Base-by-base conservation (phyloP, 441 rosid species). In the Syzygium malaccense region DNA sequence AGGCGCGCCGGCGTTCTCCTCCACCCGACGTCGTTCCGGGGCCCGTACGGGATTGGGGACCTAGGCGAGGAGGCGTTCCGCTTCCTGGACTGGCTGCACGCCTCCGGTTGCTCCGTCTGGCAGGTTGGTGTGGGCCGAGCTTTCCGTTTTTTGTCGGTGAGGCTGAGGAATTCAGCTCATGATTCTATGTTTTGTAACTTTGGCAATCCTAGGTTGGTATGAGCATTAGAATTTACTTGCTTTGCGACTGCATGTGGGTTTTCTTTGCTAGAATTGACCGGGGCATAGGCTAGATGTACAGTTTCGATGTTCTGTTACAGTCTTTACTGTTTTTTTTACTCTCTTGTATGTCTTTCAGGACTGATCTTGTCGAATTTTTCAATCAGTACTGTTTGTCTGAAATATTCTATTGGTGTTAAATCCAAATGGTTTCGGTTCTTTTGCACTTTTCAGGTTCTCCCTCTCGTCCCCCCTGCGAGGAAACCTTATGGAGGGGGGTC, bases 1-100 rank as follows among this genome's bases (percentile, higher is more conserved):
- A 92, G 99, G 86, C 93, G 99, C 91, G 99, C 96, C 37, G 98
- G 99, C 78, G 92, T 98, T 87, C 91, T 98, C 93, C 97, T 98
- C 86, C 99, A 96, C 87, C 99, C 99, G 91, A 98, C 99, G 83
- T 98, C 99, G 91, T 94, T 98, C 68, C 92, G 90, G 9, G 96
- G 99, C 9, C 95, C 97, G 28, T 93, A 94, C 78, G 99, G 99
- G 60, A 95, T 97, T 55, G 99, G 99, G 49, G 99, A 97, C 92
- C 93, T 98, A 85, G 99, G 99, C 5, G 94, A 92, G 37, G 95
- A 96, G 85, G 95, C 96, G 32, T 94, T 96, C 80, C 93, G 93
- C 4, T 98, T 98, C 91, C 89, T 98, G 86, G 99, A 97, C 87
- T 98, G 99, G 99, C 98, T 98, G 48, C 97, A 93, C 87, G 91